phyloP scores from a whole-genome alignment of 139 green algal genomes.

The Tetradesmus obliquus region DNA sequence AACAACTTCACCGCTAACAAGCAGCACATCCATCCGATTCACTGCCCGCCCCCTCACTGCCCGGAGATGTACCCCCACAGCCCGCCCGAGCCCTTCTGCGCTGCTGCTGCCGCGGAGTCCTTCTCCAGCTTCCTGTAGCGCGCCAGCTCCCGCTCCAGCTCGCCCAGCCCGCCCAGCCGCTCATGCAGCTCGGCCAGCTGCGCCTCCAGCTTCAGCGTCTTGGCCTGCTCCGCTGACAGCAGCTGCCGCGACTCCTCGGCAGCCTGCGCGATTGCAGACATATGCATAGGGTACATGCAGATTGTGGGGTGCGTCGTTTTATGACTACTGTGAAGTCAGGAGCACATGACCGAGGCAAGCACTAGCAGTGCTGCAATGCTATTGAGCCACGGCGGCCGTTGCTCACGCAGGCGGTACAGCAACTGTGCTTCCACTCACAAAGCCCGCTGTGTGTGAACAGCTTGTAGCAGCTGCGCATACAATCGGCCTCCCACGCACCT shows the following conservation, averaged over 20 bases:
- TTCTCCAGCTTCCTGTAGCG: conserved; percentile 39
- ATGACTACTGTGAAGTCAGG: too few relatives aligned
- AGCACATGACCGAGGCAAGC: too few relatives aligned
- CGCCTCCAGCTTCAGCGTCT: conserved; percentile 35
- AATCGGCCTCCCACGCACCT: conserved; percentile 1
- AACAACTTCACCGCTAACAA: background rate
- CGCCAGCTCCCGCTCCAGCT: conserved; percentile 47
- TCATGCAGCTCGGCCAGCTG: conserved; percentile 36
- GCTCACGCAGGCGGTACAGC: too few relatives aligned
- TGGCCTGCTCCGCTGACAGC: conserved; percentile 43
- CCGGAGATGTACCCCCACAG: conserved; percentile 54
- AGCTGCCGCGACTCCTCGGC: background rate
- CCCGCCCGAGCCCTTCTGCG: conserved; percentile 24
- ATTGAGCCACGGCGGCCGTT: too few relatives aligned
- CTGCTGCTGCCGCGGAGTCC: conserved; percentile 34
- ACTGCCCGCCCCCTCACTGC: background rate
- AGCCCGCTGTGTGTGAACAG: background rate
- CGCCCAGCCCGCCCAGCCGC: conserved; percentile 17
- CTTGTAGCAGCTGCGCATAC: background rate
- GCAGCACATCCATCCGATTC: background rate
- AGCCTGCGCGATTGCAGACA: conserved; percentile 3
- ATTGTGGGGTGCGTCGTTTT: background rate
- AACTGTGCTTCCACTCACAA: too few relatives aligned
- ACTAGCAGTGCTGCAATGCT: too few relatives aligned
- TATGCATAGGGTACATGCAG: background rate